phyloP scores from a whole-genome alignment of 192 early-diverging fungal genomes.

The Fimicolochytrium jonesii region DNA sequence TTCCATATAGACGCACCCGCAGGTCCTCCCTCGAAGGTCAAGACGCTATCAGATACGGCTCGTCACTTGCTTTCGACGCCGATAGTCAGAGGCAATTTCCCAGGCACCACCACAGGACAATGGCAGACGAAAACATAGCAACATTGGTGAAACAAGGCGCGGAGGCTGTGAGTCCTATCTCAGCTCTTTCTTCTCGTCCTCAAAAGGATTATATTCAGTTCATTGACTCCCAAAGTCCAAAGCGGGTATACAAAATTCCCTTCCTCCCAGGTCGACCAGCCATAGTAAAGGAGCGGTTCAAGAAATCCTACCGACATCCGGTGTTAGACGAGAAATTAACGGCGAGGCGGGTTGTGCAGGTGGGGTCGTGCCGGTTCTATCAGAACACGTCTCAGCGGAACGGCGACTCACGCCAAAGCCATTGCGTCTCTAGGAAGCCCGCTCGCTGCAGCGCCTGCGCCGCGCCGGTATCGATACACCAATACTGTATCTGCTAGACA shows the following conservation, averaged over 20 bases:
- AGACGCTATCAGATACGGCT: too few species aligned
- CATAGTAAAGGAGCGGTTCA: conserved; percentile 91
- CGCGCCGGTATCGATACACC: conserved; percentile 77
- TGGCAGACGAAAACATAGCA: too few species aligned
- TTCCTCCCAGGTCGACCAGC: conserved; percentile 53
- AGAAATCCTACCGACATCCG: conserved; percentile 88
- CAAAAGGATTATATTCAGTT: background rate
- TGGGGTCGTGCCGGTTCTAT: conserved; percentile 12
- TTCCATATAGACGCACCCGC: too few species aligned
- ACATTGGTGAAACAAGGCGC: conserved; percentile 81
- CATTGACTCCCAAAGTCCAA: background rate
- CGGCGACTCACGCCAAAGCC: conserved; percentile 1
- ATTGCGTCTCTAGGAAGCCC: conserved; percentile 59
- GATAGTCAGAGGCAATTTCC: too few species aligned
- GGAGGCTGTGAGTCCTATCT: conserved; percentile 62
- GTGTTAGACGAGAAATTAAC: conserved; percentile 84
- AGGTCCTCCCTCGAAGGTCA: too few species aligned
- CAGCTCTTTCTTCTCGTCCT: background rate
- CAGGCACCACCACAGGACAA: too few species aligned
- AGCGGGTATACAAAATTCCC: conserved; percentile 73
- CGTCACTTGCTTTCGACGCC: too few species aligned
- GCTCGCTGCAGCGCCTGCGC: conserved; percentile 70
- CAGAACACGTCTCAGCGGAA: too few species aligned
- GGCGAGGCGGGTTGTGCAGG: conserved; percentile 64
- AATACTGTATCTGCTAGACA: conserved; percentile 75